Conservation (phyloP, 371 early-diverging fungal genomes). For the Syncephalis plumigaleata region DNA sequence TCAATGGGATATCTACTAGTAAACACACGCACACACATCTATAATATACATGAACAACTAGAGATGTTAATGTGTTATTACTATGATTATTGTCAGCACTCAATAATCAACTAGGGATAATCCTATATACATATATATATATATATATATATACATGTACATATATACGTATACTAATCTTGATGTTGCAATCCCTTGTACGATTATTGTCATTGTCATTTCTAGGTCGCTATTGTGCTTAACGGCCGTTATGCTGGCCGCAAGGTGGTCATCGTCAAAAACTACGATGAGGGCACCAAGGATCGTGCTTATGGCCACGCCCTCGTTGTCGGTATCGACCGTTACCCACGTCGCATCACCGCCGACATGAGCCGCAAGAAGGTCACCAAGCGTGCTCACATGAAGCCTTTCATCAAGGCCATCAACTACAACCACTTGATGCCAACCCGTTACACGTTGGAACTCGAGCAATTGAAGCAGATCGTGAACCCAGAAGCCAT, state of each 20-base stretch:
- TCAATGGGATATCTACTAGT: too few relatives aligned
- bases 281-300: conserved; percentile 74
- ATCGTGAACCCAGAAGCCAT: conserved; percentile 72
- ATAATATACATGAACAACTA: not conserved
- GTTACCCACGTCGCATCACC: conserved; percentile 92
- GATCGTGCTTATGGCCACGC: conserved; percentile 94
- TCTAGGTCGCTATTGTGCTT: conserved; percentile 88
- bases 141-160: too few relatives aligned
- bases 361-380: conserved; percentile 85
- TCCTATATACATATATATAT: too few relatives aligned
- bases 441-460: conserved; percentile 91
- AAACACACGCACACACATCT: not conserved
- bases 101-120: too few relatives aligned
- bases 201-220: not conserved
- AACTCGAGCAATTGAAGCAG: conserved; percentile 75
- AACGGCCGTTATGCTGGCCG: conserved; percentile 97
- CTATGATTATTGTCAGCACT: not conserved
- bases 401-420: conserved; percentile 97
- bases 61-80: not conserved
- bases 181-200: too few relatives aligned
- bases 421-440: conserved; percentile 98
- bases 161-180: too few relatives aligned
- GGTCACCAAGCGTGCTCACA: conserved; percentile 85
- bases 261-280: conserved; percentile 98
- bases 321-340: conserved; percentile 91